These are phyloP conservation scores for Parachlorella kessleri DNA, from an alignment of 139 green algal species.

Conservation along the genomic window DNA sequence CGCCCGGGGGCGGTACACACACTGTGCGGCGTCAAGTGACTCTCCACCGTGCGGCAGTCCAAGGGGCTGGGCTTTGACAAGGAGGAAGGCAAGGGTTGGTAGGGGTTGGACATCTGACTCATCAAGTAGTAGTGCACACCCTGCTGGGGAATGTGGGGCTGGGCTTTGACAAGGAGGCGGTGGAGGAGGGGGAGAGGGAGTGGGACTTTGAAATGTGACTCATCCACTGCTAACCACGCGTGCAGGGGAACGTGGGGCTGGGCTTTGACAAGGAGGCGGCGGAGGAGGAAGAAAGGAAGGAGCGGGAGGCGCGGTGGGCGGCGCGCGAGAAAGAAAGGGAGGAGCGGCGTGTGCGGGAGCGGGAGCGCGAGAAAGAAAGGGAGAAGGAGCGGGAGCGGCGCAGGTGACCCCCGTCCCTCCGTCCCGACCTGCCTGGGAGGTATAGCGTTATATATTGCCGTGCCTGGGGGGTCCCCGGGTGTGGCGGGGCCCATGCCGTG, in stretches of 20 bases:
- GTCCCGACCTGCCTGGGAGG: too few relatives aligned
- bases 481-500: too few relatives aligned
- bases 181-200: not conserved
- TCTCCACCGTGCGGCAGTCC: too few relatives aligned
- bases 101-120: too few relatives aligned
- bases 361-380: not conserved
- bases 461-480: too few relatives aligned
- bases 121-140: too few relatives aligned
- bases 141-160: too few relatives aligned
- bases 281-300: constrained; percentile 1
- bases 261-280: constrained; percentile 36
- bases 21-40: too few relatives aligned
- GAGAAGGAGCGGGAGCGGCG: not conserved
- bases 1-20: too few relatives aligned
- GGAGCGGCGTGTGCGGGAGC: not conserved
- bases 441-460: too few relatives aligned
- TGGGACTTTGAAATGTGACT: not conserved
- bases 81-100: not conserved
- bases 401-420: not conserved
- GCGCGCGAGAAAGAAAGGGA: not conserved
- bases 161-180: constrained; percentile 37
- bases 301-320: not conserved
- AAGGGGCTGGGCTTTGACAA: too few relatives aligned
- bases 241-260: constrained; percentile 31
- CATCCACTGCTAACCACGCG: not conserved